Conservation (phyloP, 2,329 filamentous ascomycete species). For the Sporothrix pallida region DNA sequence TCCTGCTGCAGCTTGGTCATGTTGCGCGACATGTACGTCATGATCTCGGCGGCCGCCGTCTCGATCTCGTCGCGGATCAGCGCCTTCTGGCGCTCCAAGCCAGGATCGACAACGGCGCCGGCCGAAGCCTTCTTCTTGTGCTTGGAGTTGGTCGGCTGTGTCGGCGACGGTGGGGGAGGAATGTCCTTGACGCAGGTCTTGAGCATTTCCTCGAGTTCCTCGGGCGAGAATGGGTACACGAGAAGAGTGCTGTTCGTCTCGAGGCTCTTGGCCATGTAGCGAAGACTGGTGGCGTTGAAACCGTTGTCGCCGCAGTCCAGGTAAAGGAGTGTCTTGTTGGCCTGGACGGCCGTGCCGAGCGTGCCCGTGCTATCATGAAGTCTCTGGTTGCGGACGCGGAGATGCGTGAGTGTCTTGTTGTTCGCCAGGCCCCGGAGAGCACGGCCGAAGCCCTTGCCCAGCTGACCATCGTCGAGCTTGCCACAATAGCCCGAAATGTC, state of each 20-base stretch:
- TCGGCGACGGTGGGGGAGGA: conserved; percentile 32
- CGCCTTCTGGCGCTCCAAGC: conserved; percentile 38
- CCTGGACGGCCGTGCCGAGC: conserved; percentile 57
- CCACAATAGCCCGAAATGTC: conserved; percentile 63
- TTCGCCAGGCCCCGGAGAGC: conserved; percentile 47
- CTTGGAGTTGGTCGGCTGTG: conserved; percentile 28
- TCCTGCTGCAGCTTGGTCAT: conserved; percentile 39
- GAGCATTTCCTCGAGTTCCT: conserved; percentile 42
- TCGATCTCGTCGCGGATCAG: conserved; percentile 34
- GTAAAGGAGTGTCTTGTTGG: conserved; percentile 56
- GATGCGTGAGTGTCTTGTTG: conserved; percentile 50
- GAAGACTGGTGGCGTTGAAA: conserved; percentile 59
- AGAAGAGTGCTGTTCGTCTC: conserved; percentile 52
- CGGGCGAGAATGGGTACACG: conserved; percentile 48
- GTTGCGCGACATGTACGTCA: conserved; percentile 41
- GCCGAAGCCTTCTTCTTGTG: conserved; percentile 33
- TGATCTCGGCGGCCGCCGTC: conserved; percentile 38
- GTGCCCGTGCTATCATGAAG: conserved; percentile 59
- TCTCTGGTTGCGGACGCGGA: conserved; percentile 63
- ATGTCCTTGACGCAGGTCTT: conserved; percentile 38
- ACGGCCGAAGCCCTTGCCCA: conserved; percentile 59
- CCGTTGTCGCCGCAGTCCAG: conserved; percentile 62
- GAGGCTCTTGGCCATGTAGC: conserved; percentile 54
- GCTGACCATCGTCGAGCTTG: conserved; percentile 62
- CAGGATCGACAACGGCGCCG: conserved; percentile 32